A percentile compares a stretch with the other conserved stretches of the same genome.
Evolutionary conservation across 805 yeast species (phyloP).

Genomic region (Candida corydali): DNA sequence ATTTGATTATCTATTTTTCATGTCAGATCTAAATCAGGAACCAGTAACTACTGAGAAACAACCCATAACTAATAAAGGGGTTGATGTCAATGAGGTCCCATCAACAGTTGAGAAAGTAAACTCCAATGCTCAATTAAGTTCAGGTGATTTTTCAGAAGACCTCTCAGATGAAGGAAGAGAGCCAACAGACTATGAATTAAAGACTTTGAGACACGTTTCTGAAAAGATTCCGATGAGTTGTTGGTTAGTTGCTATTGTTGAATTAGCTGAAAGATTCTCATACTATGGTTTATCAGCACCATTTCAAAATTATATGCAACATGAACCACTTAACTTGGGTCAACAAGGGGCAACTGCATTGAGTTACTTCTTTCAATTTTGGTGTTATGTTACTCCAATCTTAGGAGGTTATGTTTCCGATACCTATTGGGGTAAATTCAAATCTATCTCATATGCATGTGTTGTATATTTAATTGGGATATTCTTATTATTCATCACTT

Average conservation of each 20-base stretch:
- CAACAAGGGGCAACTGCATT: conserved; percentile 65
- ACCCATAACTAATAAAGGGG: neutral
- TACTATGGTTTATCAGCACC: conserved; percentile 77
- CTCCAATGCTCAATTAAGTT: conserved; percentile 4
- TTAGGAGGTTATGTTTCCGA: conserved; percentile 76
- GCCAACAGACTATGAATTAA: conserved; percentile 53
- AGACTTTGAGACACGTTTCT: conserved; percentile 48
- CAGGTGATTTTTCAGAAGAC: conserved; percentile 4
- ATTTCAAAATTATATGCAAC: conserved; percentile 75
- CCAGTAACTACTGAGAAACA: neutral
- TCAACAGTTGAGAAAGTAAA: conserved; percentile 7
- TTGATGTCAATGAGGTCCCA: neutral
- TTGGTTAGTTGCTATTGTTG: conserved; percentile 66
- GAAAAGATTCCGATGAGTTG: conserved; percentile 52
- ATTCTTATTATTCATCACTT: conserved; percentile 62
- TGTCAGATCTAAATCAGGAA: neutral
- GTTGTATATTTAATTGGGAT: conserved; percentile 59
- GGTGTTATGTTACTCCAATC: conserved; percentile 79
- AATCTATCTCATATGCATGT: conserved; percentile 60
- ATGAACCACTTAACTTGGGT: conserved; percentile 52
- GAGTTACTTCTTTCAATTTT: conserved; percentile 71
- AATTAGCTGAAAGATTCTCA: conserved; percentile 76
- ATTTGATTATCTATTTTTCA: neutral
- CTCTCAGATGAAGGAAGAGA: conserved; percentile 31
- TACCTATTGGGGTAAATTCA: conserved; percentile 67